These are phyloP conservation scores for Cunninghamia lanceolata DNA, from an alignment of 75 land plant genomes.

Conservation along the genomic window DNA sequence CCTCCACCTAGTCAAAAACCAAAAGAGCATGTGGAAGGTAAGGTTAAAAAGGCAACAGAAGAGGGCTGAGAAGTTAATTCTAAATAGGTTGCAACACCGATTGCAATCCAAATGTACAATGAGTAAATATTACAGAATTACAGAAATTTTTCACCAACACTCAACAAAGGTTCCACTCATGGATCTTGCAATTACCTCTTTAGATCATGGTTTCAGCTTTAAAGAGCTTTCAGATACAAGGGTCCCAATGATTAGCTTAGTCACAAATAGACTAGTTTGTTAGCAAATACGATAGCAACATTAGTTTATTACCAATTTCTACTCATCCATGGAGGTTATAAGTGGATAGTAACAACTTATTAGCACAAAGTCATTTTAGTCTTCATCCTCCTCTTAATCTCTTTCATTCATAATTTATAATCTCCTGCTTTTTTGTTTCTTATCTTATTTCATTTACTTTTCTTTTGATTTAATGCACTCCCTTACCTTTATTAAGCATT, in stretches of 20 bases:
- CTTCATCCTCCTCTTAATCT: background rate
- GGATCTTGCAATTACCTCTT: background rate
- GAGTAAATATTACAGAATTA: background rate
- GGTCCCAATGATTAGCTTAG: background rate
- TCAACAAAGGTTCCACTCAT: background rate
- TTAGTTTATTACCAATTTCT: background rate
- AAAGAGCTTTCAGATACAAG: background rate
- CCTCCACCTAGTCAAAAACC: background rate
- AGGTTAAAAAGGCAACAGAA: background rate
- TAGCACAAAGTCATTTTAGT: background rate
- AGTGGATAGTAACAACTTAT: background rate
- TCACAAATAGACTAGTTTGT: background rate
- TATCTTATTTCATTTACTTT: background rate
- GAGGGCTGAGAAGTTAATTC: background rate
- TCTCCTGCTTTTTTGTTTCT: background rate
- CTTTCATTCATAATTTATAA: background rate
- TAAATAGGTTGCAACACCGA: background rate
- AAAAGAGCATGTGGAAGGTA: background rate
- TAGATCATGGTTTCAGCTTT: background rate
- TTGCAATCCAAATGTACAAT: background rate
- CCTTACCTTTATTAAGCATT: no score
- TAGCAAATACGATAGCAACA: background rate
- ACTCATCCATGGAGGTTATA: background rate
- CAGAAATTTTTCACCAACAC: background rate
- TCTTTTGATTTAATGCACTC: no score